phyloP scores from a whole-genome alignment of 768 basidiomycete genomes.

The Trametopsis cervina region DNA sequence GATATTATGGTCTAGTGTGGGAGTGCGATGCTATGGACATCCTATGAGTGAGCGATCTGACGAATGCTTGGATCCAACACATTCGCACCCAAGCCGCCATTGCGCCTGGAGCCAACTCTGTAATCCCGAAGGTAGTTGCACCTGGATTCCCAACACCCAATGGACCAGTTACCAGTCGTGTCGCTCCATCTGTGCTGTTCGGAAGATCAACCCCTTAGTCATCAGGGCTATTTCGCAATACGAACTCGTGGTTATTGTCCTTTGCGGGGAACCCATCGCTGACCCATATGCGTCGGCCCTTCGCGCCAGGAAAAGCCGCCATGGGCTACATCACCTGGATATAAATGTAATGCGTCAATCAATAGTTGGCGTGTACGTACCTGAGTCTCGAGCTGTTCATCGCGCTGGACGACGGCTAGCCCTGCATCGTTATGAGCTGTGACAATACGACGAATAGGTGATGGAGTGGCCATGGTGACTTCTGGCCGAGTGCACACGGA shows the following conservation, averaged over 20 bases:
- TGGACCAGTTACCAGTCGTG: conserved; percentile 30
- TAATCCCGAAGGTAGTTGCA: conserved; percentile 44
- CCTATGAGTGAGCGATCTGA: background rate
- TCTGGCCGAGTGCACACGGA: too few relatives aligned
- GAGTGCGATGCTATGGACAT: conserved; percentile 40
- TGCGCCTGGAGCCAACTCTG: conserved; percentile 48
- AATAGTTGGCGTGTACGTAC: too few relatives aligned
- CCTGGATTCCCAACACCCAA: conserved; percentile 36
- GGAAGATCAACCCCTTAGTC: background rate
- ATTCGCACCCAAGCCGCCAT: conserved; percentile 39
- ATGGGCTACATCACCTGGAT: conserved; percentile 19
- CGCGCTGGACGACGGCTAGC: conserved; percentile 32
- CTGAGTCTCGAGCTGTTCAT: conserved; percentile 21
- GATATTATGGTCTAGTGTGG: conserved; percentile 57
- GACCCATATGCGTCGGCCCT: conserved; percentile 39
- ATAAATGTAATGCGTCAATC: too few relatives aligned
- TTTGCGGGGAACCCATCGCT: conserved; percentile 43
- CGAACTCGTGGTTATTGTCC: conserved; percentile 45
- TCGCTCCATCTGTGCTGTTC: conserved; percentile 48
- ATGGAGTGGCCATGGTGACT: conserved; percentile 22
- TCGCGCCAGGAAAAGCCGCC: conserved; percentile 22
- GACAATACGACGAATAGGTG: conserved; percentile 42
- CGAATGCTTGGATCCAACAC: background rate
- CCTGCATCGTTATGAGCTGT: conserved; percentile 41
- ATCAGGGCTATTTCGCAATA: background rate